phyloP scores from a whole-genome alignment of 2,329 filamentous ascomycete species.

The Raffaelea deltoideospora region DNA sequence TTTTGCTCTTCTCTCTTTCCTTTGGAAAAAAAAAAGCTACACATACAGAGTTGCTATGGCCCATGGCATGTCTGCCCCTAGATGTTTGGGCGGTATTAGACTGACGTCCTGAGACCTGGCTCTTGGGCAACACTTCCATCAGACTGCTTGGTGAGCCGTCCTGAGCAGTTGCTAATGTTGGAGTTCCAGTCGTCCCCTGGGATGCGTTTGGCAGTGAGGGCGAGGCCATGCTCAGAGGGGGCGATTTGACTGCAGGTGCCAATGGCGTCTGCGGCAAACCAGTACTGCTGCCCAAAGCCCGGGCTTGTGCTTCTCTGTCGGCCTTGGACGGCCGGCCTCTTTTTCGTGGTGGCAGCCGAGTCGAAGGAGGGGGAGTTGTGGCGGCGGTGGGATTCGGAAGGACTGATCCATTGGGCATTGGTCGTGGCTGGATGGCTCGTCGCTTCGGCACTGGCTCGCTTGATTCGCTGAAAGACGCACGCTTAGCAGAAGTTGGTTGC shows the following conservation, averaged over 20 bases:
- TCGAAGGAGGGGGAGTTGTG: slow-evolving; percentile 1
- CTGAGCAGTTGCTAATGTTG: too few species aligned
- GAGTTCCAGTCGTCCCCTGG: too few species aligned
- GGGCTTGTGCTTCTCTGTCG: slow-evolving; percentile 15
- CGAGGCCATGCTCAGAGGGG: neutral
- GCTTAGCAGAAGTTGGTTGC: slow-evolving; percentile 10
- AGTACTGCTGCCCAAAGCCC: slow-evolving; percentile 8
- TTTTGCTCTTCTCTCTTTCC: too few species aligned
- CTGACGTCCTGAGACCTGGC: too few species aligned
- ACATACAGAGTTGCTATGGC: too few species aligned
- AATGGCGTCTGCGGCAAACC: neutral
- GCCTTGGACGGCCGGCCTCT: slow-evolving; percentile 20
- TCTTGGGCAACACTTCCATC: too few species aligned
- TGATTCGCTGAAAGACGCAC: slow-evolving; percentile 16
- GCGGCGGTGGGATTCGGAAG: neutral
- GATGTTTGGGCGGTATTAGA: too few species aligned
- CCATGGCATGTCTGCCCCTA: too few species aligned
- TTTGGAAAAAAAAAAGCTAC: too few species aligned
- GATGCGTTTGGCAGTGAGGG: too few species aligned
- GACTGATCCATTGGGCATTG: slow-evolving; percentile 12
- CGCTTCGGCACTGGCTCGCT: slow-evolving; percentile 17
- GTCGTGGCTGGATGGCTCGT: slow-evolving; percentile 19
- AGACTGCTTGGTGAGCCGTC: too few species aligned
- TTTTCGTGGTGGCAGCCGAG: slow-evolving; percentile 12
- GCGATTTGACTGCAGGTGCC: slow-evolving; percentile 5